Base-by-base conservation (phyloP, 208 protist genomes). In the Naegleria lovaniensis region DNA sequence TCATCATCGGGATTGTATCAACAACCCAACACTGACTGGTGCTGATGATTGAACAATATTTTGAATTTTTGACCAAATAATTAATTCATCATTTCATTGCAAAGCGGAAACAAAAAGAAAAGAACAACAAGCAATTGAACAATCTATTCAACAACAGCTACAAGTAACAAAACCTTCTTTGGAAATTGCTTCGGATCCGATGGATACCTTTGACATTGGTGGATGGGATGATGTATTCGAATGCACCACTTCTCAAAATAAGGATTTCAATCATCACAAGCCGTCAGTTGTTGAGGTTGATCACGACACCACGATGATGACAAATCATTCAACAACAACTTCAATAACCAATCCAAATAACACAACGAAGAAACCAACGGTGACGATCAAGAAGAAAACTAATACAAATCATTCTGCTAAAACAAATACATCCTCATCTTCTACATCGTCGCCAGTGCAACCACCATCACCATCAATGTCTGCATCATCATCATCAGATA, bases 361-460 rank as follows among this genome's bases (percentile, higher is more conserved):
- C 55, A 67, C 43, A 48, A 48, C 43, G 5, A 48, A 48, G 55
- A 67, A 67, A 67, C 55, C 55, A 15, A 67, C 11, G 22, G 55
- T 67, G 55, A 67, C 55, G 55, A 67, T 67, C 55, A 67, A 67
- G 55, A 67, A 67, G 55, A 67, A 67, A 67, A 67, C 55, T 67
- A 67, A 67, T 29, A 67, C 55, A 29, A 29, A 67, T 29, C 4
- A 67, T 67, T 67, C 55, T 67, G 22, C 11, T 22, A 29, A 15
- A 67, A 29, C 55, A 29, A 67, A 48, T 48, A 48, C 43, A 48
- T 48, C 55, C 55, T 67, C 55, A 29, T 67, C 55, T 67, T 67
- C 55, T 67, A 2, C 55, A 67, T 29, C 22, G 13, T 67, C 22
- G 19, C 55, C 55, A 67, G 1, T 29, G 19, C 11, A 15, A 29